phyloP scores from a whole-genome alignment of 176 grass and related monocot species.

The Triticum timopheevii region DNA sequence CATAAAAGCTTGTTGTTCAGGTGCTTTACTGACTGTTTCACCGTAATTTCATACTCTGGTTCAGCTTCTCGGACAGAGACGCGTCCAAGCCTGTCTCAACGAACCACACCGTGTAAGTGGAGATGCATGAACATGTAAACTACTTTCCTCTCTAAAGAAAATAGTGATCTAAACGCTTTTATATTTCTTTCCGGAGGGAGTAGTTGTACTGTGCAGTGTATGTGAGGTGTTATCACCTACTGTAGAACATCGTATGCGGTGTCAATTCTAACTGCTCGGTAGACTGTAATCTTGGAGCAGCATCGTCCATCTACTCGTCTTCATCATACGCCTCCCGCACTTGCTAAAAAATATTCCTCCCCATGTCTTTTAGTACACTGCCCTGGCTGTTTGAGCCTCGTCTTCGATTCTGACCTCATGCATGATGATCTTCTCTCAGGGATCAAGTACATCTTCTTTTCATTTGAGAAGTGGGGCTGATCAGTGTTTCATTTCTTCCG shows the following conservation, averaged over 20 bases:
- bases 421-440: no score
- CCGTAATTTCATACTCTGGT: not conserved
- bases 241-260: not conserved
- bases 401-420: no score
- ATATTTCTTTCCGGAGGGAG: no score
- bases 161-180: no score
- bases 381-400: no score
- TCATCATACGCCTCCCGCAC: conserved; percentile 58
- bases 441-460: no score
- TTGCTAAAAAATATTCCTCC: conserved; percentile 14
- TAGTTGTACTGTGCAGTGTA: not conserved
- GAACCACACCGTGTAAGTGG: not conserved
- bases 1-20: not conserved
- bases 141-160: no score
- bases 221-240: not conserved
- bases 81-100: not conserved
- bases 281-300: conserved; percentile 17
- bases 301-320: conserved; percentile 49
- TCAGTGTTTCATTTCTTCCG: no score
- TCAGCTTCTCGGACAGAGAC: not conserved
- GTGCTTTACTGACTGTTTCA: not conserved
- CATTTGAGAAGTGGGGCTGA: no score
- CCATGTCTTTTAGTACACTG: conserved; percentile 17
- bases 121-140: not conserved
- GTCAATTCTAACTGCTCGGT: no score